Base-by-base conservation (phyloP, 257 asterid genomes). In the Salvia splendens region DNA sequence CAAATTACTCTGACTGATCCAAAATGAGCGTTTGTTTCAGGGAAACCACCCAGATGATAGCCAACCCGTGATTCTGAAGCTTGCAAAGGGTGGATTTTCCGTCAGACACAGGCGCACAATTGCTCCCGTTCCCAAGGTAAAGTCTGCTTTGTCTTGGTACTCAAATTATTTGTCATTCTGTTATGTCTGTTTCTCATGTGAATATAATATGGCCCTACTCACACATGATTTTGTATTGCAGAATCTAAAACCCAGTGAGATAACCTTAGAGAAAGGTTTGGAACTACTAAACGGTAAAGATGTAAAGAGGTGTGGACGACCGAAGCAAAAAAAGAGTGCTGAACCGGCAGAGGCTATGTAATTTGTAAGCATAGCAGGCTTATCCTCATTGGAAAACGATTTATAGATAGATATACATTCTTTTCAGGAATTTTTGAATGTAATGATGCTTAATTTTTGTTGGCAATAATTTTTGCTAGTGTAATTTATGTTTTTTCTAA, bases 21-120 rank as follows among this genome's bases (percentile, higher is more conserved):
- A 56, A 80, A 55, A 47, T 46, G 70, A 28, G 20, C 11, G 70
- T 38, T 70, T 8, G 36, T 47, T 65, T 67, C 71, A 93, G 98
- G 98, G 96, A 47, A 88, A 86, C 52, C 96, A 93, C 77, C 95
- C 97, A 43, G 85, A 79, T 15, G 95, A 87, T 61, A 83, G 71
- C 75, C 81, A 40, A 56, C 95, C 95, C 0, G 82, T 93, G 30
- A 15, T 83, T 56, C 35, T 93, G 73, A 86, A 64, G 84, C 86
- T 85, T 65, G 83, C 85, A 15, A 86, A 73, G 70, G 72, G 72
- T 35, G 88, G 96, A 41, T 92, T 87, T 80, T 45, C 86, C 61
- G 69, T 92, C 68, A 85, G 75, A 77, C 88, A 90, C 65, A 79
- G 92, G 62, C 81, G 91, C 64, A 73, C 78, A 40, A 83, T 77